phyloP scores from a whole-genome alignment of 73 alveolate species.

The Paramecium primaurelia region DNA sequence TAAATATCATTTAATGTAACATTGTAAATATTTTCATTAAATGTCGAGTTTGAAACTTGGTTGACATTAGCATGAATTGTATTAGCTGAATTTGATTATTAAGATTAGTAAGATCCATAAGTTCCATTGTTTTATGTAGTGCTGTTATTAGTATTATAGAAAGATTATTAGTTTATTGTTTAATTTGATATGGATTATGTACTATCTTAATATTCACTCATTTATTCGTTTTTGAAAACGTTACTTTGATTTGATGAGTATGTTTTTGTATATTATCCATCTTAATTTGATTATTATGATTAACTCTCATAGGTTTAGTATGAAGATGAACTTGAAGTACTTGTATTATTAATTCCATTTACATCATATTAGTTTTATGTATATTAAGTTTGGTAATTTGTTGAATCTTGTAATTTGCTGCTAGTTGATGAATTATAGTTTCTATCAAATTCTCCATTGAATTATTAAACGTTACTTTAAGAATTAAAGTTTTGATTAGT shows the following conservation, averaged over 20 bases:
- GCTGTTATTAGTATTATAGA: not conserved
- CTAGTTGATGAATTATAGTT: not conserved
- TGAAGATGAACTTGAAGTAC: not conserved
- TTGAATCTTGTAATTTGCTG: not conserved
- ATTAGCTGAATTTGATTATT: not conserved
- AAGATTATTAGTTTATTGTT: not conserved
- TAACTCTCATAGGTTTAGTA: not conserved
- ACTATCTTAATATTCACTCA: not conserved
- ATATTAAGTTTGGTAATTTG: not conserved
- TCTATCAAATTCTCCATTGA: not conserved
- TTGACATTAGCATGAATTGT: not conserved
- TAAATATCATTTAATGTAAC: not conserved
- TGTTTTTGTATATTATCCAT: not conserved
- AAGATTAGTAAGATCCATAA: not conserved
- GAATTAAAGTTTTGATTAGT: not conserved
- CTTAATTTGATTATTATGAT: not conserved
- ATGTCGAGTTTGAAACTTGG: not conserved
- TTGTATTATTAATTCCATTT: not conserved
- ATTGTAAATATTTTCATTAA: not conserved
- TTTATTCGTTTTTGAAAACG: not conserved
- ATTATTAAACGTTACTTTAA: no score
- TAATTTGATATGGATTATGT: not conserved
- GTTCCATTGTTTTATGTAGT: not conserved
- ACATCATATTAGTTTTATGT: not conserved
- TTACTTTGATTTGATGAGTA: not conserved